Evolutionary conservation across 1,284 basidiomycete genomes (phyloP).

Genomic region (Porodaedalea pini): DNA sequence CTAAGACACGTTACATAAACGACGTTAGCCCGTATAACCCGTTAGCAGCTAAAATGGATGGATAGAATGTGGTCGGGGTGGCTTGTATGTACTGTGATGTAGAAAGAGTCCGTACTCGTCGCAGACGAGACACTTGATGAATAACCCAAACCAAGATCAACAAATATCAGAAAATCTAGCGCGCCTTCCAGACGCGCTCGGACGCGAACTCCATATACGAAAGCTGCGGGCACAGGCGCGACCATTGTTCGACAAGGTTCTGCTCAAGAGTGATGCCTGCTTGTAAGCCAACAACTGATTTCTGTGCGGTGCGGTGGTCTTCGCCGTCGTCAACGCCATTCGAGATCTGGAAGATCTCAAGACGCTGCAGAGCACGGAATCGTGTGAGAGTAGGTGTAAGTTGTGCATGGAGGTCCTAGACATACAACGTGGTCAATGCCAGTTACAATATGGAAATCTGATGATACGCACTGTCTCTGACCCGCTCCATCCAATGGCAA

Average conservation of each 20-base stretch:
- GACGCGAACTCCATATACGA: constrained; percentile 16
- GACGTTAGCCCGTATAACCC: too few species aligned
- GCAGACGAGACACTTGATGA: too few species aligned
- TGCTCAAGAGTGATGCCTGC: constrained; percentile 11
- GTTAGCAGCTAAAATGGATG: too few species aligned
- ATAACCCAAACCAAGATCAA: not conserved
- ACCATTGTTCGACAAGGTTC: constrained; percentile 16
- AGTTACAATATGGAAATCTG: not conserved
- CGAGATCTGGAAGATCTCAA: constrained; percentile 11
- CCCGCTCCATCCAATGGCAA: constrained; percentile 17
- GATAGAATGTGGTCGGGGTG: too few species aligned
- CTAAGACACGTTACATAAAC: too few species aligned
- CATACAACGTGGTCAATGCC: not conserved
- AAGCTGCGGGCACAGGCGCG: constrained; percentile 11
- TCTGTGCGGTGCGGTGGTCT: not conserved
- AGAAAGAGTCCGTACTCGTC: too few species aligned
- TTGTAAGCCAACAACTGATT: constrained; percentile 6
- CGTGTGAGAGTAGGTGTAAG: constrained; percentile 11
- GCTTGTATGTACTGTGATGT: too few species aligned
- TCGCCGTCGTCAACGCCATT: not conserved
- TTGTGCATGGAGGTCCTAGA: constrained; percentile 15
- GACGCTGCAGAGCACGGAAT: constrained; percentile 4
- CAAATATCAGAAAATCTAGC: not conserved
- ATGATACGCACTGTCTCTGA: constrained; percentile 7
- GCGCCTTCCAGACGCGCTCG: constrained; percentile 17